Evolutionary conservation across 148 eudicot genomes (phyloP), one percentile per base, ranked within the genome.

Genomic region (Rhododendron ferrugineum): DNA sequence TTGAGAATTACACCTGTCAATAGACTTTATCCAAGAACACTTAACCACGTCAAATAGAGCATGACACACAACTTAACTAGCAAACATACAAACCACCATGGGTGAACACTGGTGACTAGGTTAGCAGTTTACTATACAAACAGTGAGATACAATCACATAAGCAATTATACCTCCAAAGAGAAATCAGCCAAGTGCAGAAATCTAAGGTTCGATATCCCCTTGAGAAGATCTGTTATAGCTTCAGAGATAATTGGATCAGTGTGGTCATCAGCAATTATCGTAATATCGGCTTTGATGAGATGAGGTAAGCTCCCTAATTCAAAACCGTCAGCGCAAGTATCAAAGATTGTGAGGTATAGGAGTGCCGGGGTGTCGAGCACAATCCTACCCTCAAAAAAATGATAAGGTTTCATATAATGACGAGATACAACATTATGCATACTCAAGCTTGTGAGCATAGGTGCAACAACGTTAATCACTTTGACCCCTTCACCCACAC

Each of bases 131-230:
- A 40, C 42, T 5, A 40, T 40, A 40, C 42, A 40, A 40, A 40
- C 42, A 52, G 20, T 20, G 15, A 4, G 32, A 15, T 36, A 81
- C 49, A 46, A 46, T 46, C 49, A 46, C 49, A 46, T 14, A 3
- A 37, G 54, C 37, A 32, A 20, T 56, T 44, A 50, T 58, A 85
- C 87, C 82, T 16, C 30, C 50, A 76, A 23, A 40, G 32, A 36
- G 10, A 3, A 5, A 83, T 6, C 4, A 7, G 11, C 4, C 49
- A 82, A 9, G 76, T 47, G 46, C 22, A 85, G 79, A 72, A 26
- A 54, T n/a, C 73, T 81, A 80, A 86, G 88, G 56, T 23, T 30
- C 46, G 88, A 84, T 36, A 86, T 66, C 5, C 81, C 26, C 58
- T n/a, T 18, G 7, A 80, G 1, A 46, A 89, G 86, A 73, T 82